Percentiles rank a stretch among this genome's conserved stretches.
phyloP scores from a whole-genome alignment of 345 rosid species.

The Viola odorata region DNA sequence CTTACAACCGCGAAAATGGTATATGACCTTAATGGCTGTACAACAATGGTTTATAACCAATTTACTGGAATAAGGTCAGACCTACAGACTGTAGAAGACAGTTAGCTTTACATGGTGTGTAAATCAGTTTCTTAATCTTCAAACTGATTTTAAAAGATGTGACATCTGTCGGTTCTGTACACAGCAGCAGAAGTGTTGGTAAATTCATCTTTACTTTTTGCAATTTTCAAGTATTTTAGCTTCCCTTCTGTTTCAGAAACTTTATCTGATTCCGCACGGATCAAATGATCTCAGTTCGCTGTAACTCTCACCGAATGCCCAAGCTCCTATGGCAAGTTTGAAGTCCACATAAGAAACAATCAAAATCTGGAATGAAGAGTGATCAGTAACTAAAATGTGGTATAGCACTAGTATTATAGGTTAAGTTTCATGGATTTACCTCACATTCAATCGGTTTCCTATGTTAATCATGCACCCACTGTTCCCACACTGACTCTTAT shows the following conservation, averaged over 20 bases:
- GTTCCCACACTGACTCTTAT: slow-evolving; percentile 31
- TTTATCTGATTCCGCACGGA: neutral
- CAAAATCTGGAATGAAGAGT: neutral
- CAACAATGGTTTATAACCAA: slow-evolving; percentile 22
- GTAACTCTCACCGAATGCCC: slow-evolving; percentile 44
- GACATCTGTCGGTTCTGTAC: slow-evolving; percentile 11
- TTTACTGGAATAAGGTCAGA: slow-evolving; percentile 9
- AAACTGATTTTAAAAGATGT: slow-evolving; percentile 14
- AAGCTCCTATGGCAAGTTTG: slow-evolving; percentile 43
- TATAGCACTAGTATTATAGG: neutral
- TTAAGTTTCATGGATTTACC: slow-evolving; percentile 28
- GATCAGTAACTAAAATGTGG: neutral
- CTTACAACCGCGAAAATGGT: neutral
- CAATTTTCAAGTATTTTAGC: slow-evolving; percentile 9
- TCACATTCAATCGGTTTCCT: slow-evolving; percentile 30
- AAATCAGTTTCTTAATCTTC: slow-evolving; percentile 13
- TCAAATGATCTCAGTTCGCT: slow-evolving; percentile 8
- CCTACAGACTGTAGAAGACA: slow-evolving; percentile 7
- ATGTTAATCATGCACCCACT: slow-evolving; percentile 31
- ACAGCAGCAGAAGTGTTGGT: slow-evolving; percentile 7
- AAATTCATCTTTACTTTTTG: slow-evolving; percentile 2
- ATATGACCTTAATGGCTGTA: slow-evolving; percentile 26
- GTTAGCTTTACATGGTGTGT: slow-evolving; percentile 15
- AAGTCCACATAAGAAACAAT: slow-evolving; percentile 1
- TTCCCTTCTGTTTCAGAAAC: slow-evolving; percentile 2